Conservation (phyloP, 1,284 basidiomycete genomes). For the Ceratobasidium sp. region DNA sequence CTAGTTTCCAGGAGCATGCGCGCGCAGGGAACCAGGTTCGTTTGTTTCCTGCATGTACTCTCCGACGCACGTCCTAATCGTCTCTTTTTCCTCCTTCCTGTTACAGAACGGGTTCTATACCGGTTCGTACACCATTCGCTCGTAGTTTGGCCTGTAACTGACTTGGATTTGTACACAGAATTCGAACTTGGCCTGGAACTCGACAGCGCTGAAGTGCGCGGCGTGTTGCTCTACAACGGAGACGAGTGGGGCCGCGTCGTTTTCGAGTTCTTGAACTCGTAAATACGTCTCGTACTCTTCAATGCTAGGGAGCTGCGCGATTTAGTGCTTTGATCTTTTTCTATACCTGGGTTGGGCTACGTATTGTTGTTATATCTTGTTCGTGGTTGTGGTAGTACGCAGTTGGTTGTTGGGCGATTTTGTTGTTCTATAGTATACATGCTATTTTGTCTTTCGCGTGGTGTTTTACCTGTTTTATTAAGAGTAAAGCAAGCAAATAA, state of each 20-base stretch:
- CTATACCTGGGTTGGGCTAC: background rate
- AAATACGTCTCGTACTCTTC: no score
- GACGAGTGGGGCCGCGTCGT: constrained; percentile 79
- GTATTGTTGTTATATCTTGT: background rate
- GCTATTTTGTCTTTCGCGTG: no score
- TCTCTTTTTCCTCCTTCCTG: background rate
- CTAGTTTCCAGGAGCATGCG: constrained; percentile 79
- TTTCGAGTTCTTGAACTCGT: constrained; percentile 57
- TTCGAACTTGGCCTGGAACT: constrained; percentile 84
- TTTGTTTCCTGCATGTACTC: background rate
- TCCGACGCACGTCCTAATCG: background rate
- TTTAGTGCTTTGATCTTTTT: background rate
- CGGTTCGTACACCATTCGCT: constrained; percentile 60
- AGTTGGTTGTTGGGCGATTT: background rate
- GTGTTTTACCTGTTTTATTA: no score
- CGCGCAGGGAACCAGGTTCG: constrained; percentile 4
- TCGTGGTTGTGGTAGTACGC: background rate
- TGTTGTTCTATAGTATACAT: background rate
- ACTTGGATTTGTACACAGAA: constrained; percentile 60
- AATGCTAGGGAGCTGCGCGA: background rate
- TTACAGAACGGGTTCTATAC: constrained; percentile 77
- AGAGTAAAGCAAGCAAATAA: no score
- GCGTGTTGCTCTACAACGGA: constrained; percentile 75
- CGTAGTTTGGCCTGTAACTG: background rate
- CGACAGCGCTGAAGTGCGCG: constrained; percentile 78